Base-by-base conservation (phyloP, 1,139 yeast species). In the Hansenula sp. region DNA sequence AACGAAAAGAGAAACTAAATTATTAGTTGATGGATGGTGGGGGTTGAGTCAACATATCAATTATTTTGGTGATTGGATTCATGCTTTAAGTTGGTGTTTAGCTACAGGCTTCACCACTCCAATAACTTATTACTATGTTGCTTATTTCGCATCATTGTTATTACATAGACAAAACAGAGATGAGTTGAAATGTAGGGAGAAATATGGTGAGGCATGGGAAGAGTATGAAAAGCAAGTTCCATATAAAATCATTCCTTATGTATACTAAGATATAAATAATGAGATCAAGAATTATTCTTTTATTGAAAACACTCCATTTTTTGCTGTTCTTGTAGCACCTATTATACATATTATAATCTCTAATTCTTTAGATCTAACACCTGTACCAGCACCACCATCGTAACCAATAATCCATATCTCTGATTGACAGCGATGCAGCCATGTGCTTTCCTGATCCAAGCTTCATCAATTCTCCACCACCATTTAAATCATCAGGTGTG, bases 1-100 rank as follows among this genome's bases (percentile, higher is more conserved):
- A 50, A 85, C 97, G 1, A 70, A 74, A 29, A 79, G 87, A 13
- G 96, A 96, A 1, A 84, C 96, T 33, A 85, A 79, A 58, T 74
- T 93, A 51, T 70, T 93, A 43, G 77, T 81, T 46, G 94, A 89
- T 57, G 97, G 98, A 2, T 93, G 99, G 99, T 93, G 99, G 99
- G 87, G 86, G 4, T 65, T 73, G 34, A 82, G 96, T 7, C 96
- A 96, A 55, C 99, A 93, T 63, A 89, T 89, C 62, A 93, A 93
- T 62, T 93, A 93, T 66, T 76, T 91, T 50, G 99, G 99, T 33
- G 99, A 93, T 67, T 90, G 97, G 94, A 61, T 94, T 41, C 82
- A 90, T 60, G 90, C 97, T 0, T 75, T 88, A 71, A 81, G 96
- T 36, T 91, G 96, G 95, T 90, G 97, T 63, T 71, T 93, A 53